Evolutionary conservation across 768 basidiomycete genomes (phyloP), one percentile per base, ranked within the genome.

Genomic region (Agaricus blazei): DNA sequence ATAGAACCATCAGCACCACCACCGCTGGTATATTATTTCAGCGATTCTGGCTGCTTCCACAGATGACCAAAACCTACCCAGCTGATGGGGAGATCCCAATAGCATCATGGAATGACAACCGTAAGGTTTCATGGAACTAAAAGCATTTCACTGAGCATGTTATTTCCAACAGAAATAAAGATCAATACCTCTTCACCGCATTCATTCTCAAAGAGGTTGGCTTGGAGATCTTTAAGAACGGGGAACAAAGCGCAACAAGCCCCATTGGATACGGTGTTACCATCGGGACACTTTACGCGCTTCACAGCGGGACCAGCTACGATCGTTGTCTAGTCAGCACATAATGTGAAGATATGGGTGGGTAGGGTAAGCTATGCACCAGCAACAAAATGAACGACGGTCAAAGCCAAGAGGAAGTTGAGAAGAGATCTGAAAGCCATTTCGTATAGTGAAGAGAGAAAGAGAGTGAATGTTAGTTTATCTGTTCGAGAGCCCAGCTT

Each of bases 1-100:
- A 81, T 74, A 3, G 78, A 80, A 28, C 78, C 81, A 56, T 82
- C 80, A 44, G 75, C 73, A 19, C 75, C 75, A 61, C 74, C 73
- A 52, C 73, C 72, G 52, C 73, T 74, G 36, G 50, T 19, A 54
- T 15, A 41, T 43, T 14, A 41, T 12, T 50, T 5, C 28, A n/a
- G 41, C 23, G 27, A 24, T 36, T 27, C n/a, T 36, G 3, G 31
- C 4, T 37, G 5, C 24, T 11, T 9, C 23, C n/a, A 14, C 14
- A 23, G 46, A 19, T 28, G 26, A 23, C n/a, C 26, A 29, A 12
- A 9, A 62, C 67, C 31, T 54, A 72, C 70, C 71, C 69, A 15
- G 59, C 45, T 36, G 64, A 65, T 1, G 59, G 62, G 11, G 75
- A 76, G 57, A 75, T 72, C 12, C 71, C 76, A 54, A 76, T 76